Percentiles rank a stretch among this genome's conserved stretches.
Conservation (phyloP, 2,329 filamentous ascomycete species). For the Aureobasidium sp. region DNA sequence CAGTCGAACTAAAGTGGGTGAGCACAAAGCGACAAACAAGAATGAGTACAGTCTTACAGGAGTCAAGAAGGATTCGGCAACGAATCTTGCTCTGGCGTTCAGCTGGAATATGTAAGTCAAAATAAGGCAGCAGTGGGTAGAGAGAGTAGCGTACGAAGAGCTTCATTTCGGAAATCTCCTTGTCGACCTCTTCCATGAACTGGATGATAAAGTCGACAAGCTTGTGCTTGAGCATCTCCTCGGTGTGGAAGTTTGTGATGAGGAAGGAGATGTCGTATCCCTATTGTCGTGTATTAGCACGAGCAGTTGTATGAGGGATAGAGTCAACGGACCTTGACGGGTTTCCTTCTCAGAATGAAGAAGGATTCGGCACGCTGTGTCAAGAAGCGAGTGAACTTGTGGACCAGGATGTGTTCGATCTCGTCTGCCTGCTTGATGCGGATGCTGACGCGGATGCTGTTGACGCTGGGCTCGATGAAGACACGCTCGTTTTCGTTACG, state of each 20-base stretch:
- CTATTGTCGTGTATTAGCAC: conserved; percentile 37
- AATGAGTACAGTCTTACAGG: conserved; percentile 39
- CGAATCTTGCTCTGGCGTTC: conserved; percentile 93
- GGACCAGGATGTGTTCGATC: conserved; percentile 95
- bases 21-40: not conserved
- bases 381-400: conserved; percentile 96
- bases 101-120: conserved; percentile 52
- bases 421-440: conserved; percentile 99
- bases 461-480: conserved; percentile 91
- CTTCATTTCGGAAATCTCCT: conserved; percentile 99
- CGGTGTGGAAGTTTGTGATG: conserved; percentile 97
- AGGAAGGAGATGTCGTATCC: conserved; percentile 98
- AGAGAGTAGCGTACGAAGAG: conserved; percentile 67
- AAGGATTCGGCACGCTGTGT: conserved; percentile 95
- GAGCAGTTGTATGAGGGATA: not conserved
- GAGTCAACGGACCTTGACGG: conserved; percentile 64
- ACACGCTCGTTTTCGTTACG: conserved; percentile 97
- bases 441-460: conserved; percentile 94
- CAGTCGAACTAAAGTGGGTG: conserved; percentile 18
- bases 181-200: conserved; percentile 99
- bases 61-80: conserved; percentile 96
- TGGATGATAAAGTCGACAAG: conserved; percentile 98
- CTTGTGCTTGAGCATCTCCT: conserved; percentile 98
- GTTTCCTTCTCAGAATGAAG: conserved; percentile 91
- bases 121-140: not conserved